Base-by-base conservation (phyloP, 805 yeast species). In the Candida golubevii region DNA sequence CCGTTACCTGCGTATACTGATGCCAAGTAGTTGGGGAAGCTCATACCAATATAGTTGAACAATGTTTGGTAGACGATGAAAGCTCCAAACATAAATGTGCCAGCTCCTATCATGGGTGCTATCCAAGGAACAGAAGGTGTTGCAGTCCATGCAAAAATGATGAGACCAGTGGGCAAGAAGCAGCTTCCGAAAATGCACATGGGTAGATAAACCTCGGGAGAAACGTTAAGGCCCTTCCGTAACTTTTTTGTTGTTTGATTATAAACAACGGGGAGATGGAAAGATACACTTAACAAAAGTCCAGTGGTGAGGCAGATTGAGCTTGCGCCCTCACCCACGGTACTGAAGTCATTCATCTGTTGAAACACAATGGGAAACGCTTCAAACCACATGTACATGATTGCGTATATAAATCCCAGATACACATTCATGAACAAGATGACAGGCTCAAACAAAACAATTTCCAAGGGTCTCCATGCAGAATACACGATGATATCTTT, bases 381-480 rank as follows among this genome's bases (percentile, higher is more conserved):
- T 38, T 50, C 54, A 39, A 50, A 47, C 49, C 49, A 50, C 36
- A 45, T 35, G 45, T 47, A 50, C 48, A 42, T 42, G 35, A 50
- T 38, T 28, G 48, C 33, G 40, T 47, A 50, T 10, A 47, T 34
- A 29, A 50, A 32, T 11, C 49, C 51, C 38, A 50, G 36, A 38
- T 50, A 50, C 23, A 50, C 10, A 39, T 45, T 39, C 45, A 50
- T 45, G 37, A 45, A 29, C 33, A 50, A 33, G 23, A 50, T 44
- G 13, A 50, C 49, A 3, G 54, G 51, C 44, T 50, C 54, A 36
- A 45, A 42, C 26, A 42, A 35, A 31, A 47, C 35, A 33, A 50
- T 42, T 32, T 47, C 49, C 15, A 50, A 30, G 3, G 54, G 54
- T 4, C 51, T 36, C 46, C 45, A 44, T n/a, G 42, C 42, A 1